Percentiles rank a stretch among this genome's conserved stretches.
Conservation (phyloP, 495 filamentous ascomycete genomes). For the Penicillium psychrofluorescens region DNA sequence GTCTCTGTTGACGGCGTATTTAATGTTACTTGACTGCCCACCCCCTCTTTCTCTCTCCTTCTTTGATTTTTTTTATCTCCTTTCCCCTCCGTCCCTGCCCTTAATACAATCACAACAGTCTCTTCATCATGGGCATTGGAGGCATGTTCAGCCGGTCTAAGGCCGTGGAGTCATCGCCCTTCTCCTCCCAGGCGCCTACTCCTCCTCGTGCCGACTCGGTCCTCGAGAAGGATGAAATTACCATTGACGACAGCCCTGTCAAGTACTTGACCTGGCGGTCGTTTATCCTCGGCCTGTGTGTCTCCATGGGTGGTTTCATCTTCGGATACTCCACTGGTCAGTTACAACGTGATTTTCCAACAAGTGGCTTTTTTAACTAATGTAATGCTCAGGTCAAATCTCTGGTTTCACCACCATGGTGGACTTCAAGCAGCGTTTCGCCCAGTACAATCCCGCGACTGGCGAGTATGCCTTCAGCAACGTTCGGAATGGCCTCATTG, state of each 20-base stretch:
- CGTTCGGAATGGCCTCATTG: constrained; percentile 49
- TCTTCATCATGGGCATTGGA: constrained; percentile 30
- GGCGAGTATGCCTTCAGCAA: constrained; percentile 44
- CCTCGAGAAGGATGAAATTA: constrained; percentile 32
- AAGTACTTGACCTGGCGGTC: constrained; percentile 42
- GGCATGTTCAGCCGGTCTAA: constrained; percentile 28
- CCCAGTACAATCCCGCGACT: constrained; percentile 21
- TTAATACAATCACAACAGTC: constrained; percentile 3
- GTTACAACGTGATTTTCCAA: constrained; percentile 8
- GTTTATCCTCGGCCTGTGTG: constrained; percentile 44
- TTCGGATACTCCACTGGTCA: constrained; percentile 66
- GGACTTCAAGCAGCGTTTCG: constrained; percentile 44
- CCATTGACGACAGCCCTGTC: constrained; percentile 40
- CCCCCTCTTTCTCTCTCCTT: constrained; percentile 2
- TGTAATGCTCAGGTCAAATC: constrained; percentile 37
- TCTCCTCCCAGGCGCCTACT: constrained; percentile 30
- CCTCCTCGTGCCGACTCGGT: constrained; percentile 31
- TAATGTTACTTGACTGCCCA: constrained; percentile 8
- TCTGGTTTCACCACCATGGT: constrained; percentile 55
- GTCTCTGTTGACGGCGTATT: constrained; percentile 15
- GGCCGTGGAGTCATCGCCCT: constrained; percentile 18
- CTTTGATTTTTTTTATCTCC: constrained; percentile 5
- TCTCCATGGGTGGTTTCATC: constrained; percentile 68
- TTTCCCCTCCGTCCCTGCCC: constrained; percentile 6
- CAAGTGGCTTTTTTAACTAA: background rate